Evolutionary conservation across 139 green algal genomes (phyloP).

Genomic region (Picochlorum sp.): DNA sequence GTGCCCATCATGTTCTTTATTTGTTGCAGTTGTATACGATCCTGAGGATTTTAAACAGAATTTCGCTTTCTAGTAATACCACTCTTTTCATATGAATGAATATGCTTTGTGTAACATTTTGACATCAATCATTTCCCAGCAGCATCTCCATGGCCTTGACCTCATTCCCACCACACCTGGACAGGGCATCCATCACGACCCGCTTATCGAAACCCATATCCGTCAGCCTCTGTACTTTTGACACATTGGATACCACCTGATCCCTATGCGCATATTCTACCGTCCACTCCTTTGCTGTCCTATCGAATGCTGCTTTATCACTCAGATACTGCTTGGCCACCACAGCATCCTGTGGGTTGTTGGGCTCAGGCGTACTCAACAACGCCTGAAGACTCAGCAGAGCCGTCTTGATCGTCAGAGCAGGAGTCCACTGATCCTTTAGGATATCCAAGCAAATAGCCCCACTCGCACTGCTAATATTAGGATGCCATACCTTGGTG

Average conservation of each 20-base stretch:
- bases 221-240: constrained; percentile 48
- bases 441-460: constrained; percentile 97
- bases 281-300: constrained; percentile 60
- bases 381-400: constrained; percentile 91
- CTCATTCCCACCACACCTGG: constrained; percentile 51
- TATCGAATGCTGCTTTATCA: constrained; percentile 48
- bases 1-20: constrained; percentile 92
- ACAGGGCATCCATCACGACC: constrained; percentile 43
- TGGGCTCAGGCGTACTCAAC: constrained; percentile 80
- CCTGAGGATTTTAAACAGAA: constrained; percentile 28
- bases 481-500: constrained; percentile 98
- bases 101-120: too few species aligned
- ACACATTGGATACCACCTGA: constrained; percentile 17
- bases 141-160: constrained; percentile 68
- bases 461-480: constrained; percentile 87
- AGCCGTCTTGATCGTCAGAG: constrained; percentile 92
- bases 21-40: constrained; percentile 92
- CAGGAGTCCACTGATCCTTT: constrained; percentile 96
- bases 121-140: constrained; percentile 22
- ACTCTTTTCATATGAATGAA: background rate
- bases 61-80: background rate
- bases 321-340: constrained; percentile 85
- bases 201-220: constrained; percentile 76
- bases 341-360: constrained; percentile 94
- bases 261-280: constrained; percentile 18